phyloP scores from a whole-genome alignment of 1,284 basidiomycete genomes.

The Pseudomicrostroma phylloplanum region DNA sequence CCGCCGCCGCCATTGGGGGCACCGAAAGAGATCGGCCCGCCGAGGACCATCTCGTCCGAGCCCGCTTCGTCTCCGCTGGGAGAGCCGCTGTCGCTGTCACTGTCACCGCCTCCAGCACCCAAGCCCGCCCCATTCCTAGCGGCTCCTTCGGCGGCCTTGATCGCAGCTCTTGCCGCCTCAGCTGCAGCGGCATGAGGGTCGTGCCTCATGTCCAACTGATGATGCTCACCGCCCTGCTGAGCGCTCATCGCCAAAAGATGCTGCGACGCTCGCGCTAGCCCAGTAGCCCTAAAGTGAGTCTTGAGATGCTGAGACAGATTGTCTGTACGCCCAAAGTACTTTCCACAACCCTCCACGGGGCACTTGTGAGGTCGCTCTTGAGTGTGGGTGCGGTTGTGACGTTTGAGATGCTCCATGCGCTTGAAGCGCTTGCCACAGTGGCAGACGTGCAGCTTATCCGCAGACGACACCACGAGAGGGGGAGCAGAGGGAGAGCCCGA shows the following conservation, averaged over 20 bases:
- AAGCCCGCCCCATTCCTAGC: slow-evolving; percentile 14
- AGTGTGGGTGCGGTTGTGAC: slow-evolving; percentile 49
- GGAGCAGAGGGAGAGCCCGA: slow-evolving; percentile 17
- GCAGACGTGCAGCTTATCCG: slow-evolving; percentile 48
- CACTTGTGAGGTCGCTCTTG: slow-evolving; percentile 47
- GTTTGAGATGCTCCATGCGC: slow-evolving; percentile 49
- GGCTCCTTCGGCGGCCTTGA: slow-evolving; percentile 22
- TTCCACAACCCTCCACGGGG: slow-evolving; percentile 45
- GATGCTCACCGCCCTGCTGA: slow-evolving; percentile 9
- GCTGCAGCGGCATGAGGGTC: slow-evolving; percentile 36
- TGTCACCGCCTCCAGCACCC: slow-evolving; percentile 10
- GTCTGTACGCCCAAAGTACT: slow-evolving; percentile 47
- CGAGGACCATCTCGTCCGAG: slow-evolving; percentile 20
- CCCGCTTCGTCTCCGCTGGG: not conserved
- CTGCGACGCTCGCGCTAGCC: slow-evolving; percentile 2
- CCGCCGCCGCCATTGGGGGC: slow-evolving; percentile 17
- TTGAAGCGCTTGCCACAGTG: slow-evolving; percentile 49
- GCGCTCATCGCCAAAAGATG: slow-evolving; percentile 13
- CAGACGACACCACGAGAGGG: slow-evolving; percentile 46
- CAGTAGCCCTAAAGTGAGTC: slow-evolving; percentile 39
- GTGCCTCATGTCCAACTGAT: slow-evolving; percentile 26
- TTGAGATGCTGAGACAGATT: slow-evolving; percentile 49
- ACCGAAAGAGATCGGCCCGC: slow-evolving; percentile 22
- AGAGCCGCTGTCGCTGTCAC: not conserved
- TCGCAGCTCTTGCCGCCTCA: slow-evolving; percentile 29